phyloP scores from a whole-genome alignment of 768 basidiomycete species.

The Baorangia bicolor region DNA sequence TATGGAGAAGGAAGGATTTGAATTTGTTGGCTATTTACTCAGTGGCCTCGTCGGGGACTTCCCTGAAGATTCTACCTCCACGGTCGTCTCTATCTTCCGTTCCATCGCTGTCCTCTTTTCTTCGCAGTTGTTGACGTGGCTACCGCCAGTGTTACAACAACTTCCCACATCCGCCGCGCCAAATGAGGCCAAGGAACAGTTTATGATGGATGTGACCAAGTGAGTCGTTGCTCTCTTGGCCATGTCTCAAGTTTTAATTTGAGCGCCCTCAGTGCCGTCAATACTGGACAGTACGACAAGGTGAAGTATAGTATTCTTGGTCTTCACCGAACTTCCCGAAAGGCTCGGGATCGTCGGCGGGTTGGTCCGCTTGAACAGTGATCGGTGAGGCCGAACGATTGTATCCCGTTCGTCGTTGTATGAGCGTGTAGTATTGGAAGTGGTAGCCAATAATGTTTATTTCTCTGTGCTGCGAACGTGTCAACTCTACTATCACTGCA shows the following conservation, averaged over 20 bases:
- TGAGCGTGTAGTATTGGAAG: slow-evolving; percentile 15
- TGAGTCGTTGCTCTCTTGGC: slow-evolving; percentile 39
- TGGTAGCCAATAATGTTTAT: slow-evolving; percentile 19
- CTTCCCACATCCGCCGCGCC: slow-evolving; percentile 63
- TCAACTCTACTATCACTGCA: too few relatives aligned
- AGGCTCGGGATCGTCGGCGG: slow-evolving; percentile 63
- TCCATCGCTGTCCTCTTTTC: slow-evolving; percentile 67
- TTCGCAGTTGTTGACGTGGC: slow-evolving; percentile 65
- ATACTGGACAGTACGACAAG: slow-evolving; percentile 67
- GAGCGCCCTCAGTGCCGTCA: slow-evolving; percentile 52
- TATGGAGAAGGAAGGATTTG: slow-evolving; percentile 73
- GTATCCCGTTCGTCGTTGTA: background rate
- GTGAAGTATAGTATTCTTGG: slow-evolving; percentile 75
- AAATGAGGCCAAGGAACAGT: slow-evolving; percentile 63
- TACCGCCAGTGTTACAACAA: slow-evolving; percentile 68
- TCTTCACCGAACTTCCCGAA: slow-evolving; percentile 72
- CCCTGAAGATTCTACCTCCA: slow-evolving; percentile 76
- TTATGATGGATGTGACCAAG: slow-evolving; percentile 74
- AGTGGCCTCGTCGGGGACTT: slow-evolving; percentile 83
- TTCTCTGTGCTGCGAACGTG: slow-evolving; percentile 2
- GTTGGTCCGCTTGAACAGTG: slow-evolving; percentile 31
- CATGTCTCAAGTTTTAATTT: background rate
- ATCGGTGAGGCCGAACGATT: background rate
- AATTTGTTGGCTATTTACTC: slow-evolving; percentile 67
- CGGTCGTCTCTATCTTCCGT: slow-evolving; percentile 77